phyloP scores from a whole-genome alignment of 768 basidiomycete species.

The Amylocystis lapponica region DNA sequence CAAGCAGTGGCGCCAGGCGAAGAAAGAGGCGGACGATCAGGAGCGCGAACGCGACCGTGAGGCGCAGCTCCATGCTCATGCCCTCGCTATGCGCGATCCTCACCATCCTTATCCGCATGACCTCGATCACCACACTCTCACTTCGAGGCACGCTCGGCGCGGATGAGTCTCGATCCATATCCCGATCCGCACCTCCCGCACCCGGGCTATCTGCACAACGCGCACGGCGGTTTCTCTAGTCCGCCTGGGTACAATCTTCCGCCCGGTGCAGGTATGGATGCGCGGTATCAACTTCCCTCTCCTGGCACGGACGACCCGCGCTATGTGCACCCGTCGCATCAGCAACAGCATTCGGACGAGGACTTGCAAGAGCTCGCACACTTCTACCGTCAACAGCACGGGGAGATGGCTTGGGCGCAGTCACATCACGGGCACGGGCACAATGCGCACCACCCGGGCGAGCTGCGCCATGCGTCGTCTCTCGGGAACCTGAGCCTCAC shows the following conservation, averaged over 20 bases:
- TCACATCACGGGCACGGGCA: slow-evolving; percentile 7
- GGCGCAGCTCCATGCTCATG: slow-evolving; percentile 8
- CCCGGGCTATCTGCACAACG: slow-evolving; percentile 6
- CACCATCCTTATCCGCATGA: slow-evolving; percentile 2
- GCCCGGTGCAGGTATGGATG: slow-evolving; percentile 10
- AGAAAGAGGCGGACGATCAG: slow-evolving; percentile 56
- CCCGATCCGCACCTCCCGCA: slow-evolving; percentile 11
- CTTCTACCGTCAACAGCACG: slow-evolving; percentile 9
- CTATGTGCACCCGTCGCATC: slow-evolving; percentile 1
- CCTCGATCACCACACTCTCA: slow-evolving; percentile 9
- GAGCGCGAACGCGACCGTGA: slow-evolving; percentile 21
- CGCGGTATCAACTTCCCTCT: slow-evolving; percentile 9
- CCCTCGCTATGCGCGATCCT: background rate
- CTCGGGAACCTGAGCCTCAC: background rate
- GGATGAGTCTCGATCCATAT: slow-evolving; percentile 10
- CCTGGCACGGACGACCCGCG: slow-evolving; percentile 8
- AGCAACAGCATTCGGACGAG: slow-evolving; percentile 9
- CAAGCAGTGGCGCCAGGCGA: slow-evolving; percentile 92
- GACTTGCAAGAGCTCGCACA: slow-evolving; percentile 6
- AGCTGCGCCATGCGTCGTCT: slow-evolving; percentile 3
- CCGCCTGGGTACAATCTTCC: background rate
- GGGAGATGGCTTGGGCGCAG: background rate
- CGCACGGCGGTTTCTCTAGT: slow-evolving; percentile 5
- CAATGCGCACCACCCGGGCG: background rate
- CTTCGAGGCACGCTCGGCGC: no score